A percentile compares a stretch with the other conserved stretches of the same genome.
These are phyloP conservation scores for Dictyostelium citrinum DNA, from an alignment of 78 protist genomes.

Conservation along the genomic window DNA sequence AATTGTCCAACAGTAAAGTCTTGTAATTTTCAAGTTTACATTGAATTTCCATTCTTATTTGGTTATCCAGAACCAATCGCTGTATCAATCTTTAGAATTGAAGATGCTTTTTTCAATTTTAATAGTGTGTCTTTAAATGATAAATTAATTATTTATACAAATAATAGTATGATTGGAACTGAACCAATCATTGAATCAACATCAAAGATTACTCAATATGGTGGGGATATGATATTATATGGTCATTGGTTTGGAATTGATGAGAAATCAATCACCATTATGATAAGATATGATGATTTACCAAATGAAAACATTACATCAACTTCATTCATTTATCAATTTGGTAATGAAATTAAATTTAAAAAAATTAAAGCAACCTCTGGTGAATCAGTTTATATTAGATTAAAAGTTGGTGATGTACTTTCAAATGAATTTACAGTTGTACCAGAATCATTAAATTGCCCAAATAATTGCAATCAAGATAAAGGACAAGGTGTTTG, in stretches of 20 bases:
- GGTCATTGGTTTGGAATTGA: neutral
- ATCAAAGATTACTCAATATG: neutral
- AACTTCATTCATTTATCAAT: neutral
- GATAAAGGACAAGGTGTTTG: neutral
- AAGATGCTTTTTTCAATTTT: neutral
- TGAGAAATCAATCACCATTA: neutral
- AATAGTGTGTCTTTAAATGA: too few relatives aligned
- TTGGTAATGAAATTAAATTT: neutral
- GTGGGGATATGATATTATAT: neutral
- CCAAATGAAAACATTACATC: neutral
- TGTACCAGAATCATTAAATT: neutral
- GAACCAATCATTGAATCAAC: neutral
- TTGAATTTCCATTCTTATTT: neutral
- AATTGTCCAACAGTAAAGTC: neutral
- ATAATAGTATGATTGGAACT: neutral
- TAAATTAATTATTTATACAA: too few relatives aligned
- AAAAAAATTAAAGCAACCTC: neutral
- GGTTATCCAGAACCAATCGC: neutral
- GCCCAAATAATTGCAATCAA: neutral
- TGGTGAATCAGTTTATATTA: neutral
- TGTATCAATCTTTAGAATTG: neutral
- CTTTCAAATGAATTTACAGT: neutral
- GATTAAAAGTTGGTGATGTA: neutral
- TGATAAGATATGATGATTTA: neutral
- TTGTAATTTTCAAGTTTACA: neutral